Percentiles rank a stretch among this genome's conserved stretches.
These are phyloP conservation scores for Neurospora cerealis DNA, from an alignment of 495 filamentous ascomycete genomes.

Conservation along the genomic window DNA sequence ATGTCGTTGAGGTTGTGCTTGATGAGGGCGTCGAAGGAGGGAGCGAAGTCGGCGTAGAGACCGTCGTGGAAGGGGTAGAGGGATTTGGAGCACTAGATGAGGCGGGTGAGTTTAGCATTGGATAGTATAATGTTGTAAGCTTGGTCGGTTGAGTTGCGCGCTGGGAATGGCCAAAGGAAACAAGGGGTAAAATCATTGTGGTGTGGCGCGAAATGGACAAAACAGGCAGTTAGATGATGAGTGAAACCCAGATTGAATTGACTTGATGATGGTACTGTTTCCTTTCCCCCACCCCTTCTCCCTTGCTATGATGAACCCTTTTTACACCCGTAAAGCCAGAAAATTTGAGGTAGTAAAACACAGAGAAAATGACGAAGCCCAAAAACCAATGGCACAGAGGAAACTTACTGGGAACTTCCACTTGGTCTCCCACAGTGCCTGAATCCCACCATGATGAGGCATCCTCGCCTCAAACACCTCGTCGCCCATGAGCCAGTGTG, in stretches of 20 bases:
- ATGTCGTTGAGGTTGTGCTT: conserved; percentile 53
- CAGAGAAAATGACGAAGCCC: neutral
- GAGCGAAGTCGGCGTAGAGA: conserved; percentile 57
- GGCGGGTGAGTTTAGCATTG: neutral
- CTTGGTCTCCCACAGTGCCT: conserved; percentile 70
- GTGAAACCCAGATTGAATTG: neutral
- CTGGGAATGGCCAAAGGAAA: neutral
- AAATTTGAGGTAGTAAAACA: neutral
- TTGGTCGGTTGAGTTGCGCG: neutral
- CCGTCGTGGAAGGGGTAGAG: conserved; percentile 78
- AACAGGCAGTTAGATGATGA: neutral
- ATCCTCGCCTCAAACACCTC: conserved; percentile 34
- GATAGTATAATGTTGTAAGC: neutral
- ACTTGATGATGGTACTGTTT: neutral
- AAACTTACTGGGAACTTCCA: conserved; percentile 57
- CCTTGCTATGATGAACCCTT: neutral
- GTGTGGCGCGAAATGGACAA: neutral
- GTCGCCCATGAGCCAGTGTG: conserved; percentile 27
- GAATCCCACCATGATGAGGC: conserved; percentile 61
- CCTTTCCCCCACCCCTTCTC: neutral
- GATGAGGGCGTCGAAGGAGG: conserved; percentile 58
- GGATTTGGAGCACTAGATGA: conserved; percentile 44
- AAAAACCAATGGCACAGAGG: neutral
- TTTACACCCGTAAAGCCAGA: neutral
- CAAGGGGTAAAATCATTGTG: neutral